phyloP scores from a whole-genome alignment of 768 basidiomycete genomes.

The Brasilioporus rufonigricans region DNA sequence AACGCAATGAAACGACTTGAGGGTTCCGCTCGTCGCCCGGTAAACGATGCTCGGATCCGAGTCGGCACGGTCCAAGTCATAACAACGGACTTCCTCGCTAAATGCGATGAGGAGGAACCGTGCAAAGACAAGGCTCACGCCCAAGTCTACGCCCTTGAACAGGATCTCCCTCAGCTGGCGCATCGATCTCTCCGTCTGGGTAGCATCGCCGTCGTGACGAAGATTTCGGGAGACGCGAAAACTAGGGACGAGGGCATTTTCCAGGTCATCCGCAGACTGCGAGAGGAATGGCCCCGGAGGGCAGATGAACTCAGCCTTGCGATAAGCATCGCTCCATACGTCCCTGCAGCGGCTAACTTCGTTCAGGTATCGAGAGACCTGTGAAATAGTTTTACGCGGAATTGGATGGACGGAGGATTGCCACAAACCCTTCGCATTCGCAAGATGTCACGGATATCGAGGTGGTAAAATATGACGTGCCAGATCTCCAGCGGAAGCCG shows the following conservation, averaged over 20 bases:
- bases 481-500: too few relatives aligned
- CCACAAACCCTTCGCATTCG: neutral
- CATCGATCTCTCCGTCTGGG: neutral
- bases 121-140: conserved; percentile 11
- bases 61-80: neutral
- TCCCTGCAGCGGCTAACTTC: neutral
- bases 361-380: neutral
- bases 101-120: conserved; percentile 13
- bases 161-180: conserved; percentile 3
- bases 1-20: neutral
- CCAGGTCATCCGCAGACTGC: conserved; percentile 11
- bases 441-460: neutral
- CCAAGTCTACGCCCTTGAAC: neutral
- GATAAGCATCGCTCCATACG: conserved; percentile 10
- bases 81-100: conserved; percentile 10
- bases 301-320: conserved; percentile 7
- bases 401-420: too few relatives aligned
- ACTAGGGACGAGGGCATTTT: conserved; percentile 11
- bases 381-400: too few relatives aligned
- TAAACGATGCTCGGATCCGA: neutral
- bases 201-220: neutral
- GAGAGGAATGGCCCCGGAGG: conserved; percentile 8
- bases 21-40: neutral
- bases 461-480: too few relatives aligned
- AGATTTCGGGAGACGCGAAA: conserved; percentile 8